Evolutionary conservation across 148 eudicot species (phyloP), one percentile per base, ranked within the genome.

Genomic region (Camellia japonica): DNA sequence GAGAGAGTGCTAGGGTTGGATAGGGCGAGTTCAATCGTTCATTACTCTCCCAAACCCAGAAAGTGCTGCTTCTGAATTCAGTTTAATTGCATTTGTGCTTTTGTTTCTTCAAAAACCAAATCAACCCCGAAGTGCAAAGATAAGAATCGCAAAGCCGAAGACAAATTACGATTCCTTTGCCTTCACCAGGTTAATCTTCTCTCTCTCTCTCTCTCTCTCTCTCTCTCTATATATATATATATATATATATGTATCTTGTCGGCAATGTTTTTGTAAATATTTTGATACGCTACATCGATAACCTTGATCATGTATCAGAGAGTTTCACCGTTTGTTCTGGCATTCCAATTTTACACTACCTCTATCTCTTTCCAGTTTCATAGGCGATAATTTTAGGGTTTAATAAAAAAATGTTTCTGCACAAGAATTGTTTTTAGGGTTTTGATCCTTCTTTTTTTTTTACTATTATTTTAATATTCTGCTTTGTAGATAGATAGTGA

Each of bases 161-260:
- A 8, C 41, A 5, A n/a, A 3, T 15, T 2, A 8, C 0, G 56
- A 49, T 71, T 71, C 11, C 10, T 23, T 71, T 49, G 38, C 58
- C 58, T 71, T 49, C 55, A n/a, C 58, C 23, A 23, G 30, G 54
- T 65, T 1, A 2, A 4, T 38, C 3, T 13, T 65, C 69, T 65
- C 69, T 63, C 67, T 63, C 68, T 64, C 65, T 61, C 65, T 61
- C 30, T 61, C 65, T 62, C 38, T 62, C 46, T 66, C 46, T 66
- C 42, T 23, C 12, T 20, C 4, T 23, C 5, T 65, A 1, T 30
- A 0, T 30, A 30, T 30, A 30, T 30, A 30, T 30, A 30, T 30
- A 30, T 30, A 30, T 30, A 30, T 30, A 1, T 30, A 11, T 70
- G 19, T 51, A 8, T 47, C 18, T 70, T 10, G 7, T 47, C 6